Evolutionary conservation across 2,329 filamentous ascomycete species (phyloP).

Genomic region (Hansfordia pulvinata): DNA sequence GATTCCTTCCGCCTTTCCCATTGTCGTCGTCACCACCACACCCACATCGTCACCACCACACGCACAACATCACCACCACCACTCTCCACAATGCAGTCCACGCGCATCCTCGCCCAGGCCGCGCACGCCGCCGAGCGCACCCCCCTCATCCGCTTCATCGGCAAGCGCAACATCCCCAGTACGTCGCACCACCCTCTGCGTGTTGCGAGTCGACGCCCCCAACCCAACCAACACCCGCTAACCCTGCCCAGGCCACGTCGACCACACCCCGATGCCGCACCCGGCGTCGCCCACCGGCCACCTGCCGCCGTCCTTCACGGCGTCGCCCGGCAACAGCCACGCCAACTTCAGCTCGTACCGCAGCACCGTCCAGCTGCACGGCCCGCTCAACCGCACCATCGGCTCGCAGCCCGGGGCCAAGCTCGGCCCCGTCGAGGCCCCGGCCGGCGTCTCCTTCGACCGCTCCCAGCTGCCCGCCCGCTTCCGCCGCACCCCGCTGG

Average conservation of each 20-base stretch:
- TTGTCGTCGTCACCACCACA: slow-evolving; percentile 1
- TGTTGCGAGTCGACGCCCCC: slow-evolving; percentile 1
- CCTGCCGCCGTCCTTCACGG: slow-evolving; percentile 42
- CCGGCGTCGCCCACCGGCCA: slow-evolving; percentile 53
- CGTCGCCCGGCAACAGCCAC: slow-evolving; percentile 27
- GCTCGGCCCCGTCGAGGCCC: slow-evolving; percentile 59
- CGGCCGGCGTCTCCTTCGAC: slow-evolving; percentile 72
- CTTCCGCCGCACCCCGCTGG: slow-evolving; percentile 66
- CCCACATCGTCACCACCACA: slow-evolving; percentile 2
- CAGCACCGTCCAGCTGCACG: slow-evolving; percentile 65
- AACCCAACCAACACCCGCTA: slow-evolving; percentile 2
- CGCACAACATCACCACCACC: slow-evolving; percentile 4
- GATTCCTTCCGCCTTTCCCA: slow-evolving; percentile 1
- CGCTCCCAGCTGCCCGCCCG: slow-evolving; percentile 73
- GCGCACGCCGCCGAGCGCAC: slow-evolving; percentile 45
- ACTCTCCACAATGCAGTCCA: slow-evolving; percentile 35
- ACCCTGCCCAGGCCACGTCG: slow-evolving; percentile 42
- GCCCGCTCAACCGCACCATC: slow-evolving; percentile 52
- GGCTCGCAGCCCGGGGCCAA: slow-evolving; percentile 44
- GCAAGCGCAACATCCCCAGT: slow-evolving; percentile 46
- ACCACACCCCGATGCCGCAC: slow-evolving; percentile 62
- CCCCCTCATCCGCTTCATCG: slow-evolving; percentile 49
- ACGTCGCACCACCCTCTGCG: slow-evolving; percentile 14
- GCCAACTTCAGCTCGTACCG: slow-evolving; percentile 64
- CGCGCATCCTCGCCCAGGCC: slow-evolving; percentile 42